Percentiles rank a stretch among this genome's conserved stretches.
Evolutionary conservation across 441 rosid species (phyloP).

Genomic region (Kokia cookei): DNA sequence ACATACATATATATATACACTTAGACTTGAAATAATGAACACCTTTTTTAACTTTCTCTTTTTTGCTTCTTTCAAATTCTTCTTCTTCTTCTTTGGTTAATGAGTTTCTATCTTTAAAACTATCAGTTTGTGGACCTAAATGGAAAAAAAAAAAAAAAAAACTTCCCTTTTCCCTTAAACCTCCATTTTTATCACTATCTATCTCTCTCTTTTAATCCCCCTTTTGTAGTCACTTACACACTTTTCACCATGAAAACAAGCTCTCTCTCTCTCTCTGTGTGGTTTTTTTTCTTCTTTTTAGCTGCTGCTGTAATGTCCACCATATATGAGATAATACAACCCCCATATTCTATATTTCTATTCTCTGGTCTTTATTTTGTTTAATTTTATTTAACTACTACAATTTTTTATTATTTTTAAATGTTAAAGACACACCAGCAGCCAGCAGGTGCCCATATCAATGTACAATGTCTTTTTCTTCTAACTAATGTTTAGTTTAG

Average conservation of each 20-base stretch:
- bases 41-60: conserved; percentile 4
- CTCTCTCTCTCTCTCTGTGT: not conserved
- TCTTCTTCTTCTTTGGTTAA: conserved; percentile 39
- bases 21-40: conserved; percentile 10
- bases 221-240: conserved; percentile 34
- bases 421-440: conserved; percentile 31
- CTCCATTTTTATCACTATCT: conserved; percentile 20
- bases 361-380: not conserved
- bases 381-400: not conserved
- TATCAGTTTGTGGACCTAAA: conserved; percentile 91
- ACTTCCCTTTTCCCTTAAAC: conserved; percentile 40
- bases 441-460: conserved; percentile 33
- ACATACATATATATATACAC: conserved; percentile 13
- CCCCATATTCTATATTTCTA: conserved; percentile 30
- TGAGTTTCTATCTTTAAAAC: conserved; percentile 64
- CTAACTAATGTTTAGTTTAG: conserved; percentile 17
- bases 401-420: not conserved
- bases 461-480: conserved; percentile 30
- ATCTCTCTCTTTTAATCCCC: conserved; percentile 14
- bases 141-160: conserved; percentile 22
- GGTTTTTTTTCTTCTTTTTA: conserved; percentile 22
- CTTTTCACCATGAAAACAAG: conserved; percentile 25
- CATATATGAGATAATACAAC: conserved; percentile 17
- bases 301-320: conserved; percentile 45
- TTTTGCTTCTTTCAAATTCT: conserved; percentile 14